Base-by-base conservation (phyloP, 768 basidiomycete genomes). In the Tephrocybe sp. region DNA sequence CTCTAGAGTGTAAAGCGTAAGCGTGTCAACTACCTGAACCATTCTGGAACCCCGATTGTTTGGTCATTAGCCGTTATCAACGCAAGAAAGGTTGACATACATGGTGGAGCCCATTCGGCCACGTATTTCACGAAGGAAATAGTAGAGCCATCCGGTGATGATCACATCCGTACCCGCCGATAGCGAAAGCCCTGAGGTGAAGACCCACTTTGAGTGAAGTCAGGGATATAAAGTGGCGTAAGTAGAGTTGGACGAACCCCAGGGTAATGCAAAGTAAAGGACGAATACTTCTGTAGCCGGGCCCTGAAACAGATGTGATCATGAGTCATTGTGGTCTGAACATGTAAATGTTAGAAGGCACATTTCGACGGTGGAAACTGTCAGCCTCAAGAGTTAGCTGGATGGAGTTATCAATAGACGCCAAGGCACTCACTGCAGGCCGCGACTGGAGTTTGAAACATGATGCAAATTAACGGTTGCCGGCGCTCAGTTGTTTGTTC, bases 1-100 rank as follows among this genome's bases (percentile, higher is more conserved):
- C 56, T 75, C 74, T 15, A 75, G 59, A 2, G 74, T 75, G 47
- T 75, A 75, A 12, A 73, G 48, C 4, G 71, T 71, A 13, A 75
- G 63, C 0, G 66, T 60, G 34, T 72, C 60, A 16, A 75, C 64
- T 25, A 74, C 55, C 11, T 70, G 60, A 43, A 71, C 68, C 65
- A 75, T 61, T 31, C 74, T 75, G 44, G 15, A 6, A 40, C 3
- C 7, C 16, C 7, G 26, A 26, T 9, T 25, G 36, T 5, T 41
- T 37, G 1, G 22, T 35, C 24, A 51, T 30, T 11, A 36, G 7
- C n/a, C 11, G 22, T 0, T 34, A 9, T n/a, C 12, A 1, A 1
- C n/a, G 35, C 5, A 12, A 13, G 18, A 31, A 30, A 37, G 8
- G 12, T 27, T 57, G 43, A 35, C 44, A 9, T 39, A 66, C 73